These are phyloP conservation scores for Tephrocybe rancida DNA, from an alignment of 768 basidiomycete species.

Conservation along the genomic window DNA sequence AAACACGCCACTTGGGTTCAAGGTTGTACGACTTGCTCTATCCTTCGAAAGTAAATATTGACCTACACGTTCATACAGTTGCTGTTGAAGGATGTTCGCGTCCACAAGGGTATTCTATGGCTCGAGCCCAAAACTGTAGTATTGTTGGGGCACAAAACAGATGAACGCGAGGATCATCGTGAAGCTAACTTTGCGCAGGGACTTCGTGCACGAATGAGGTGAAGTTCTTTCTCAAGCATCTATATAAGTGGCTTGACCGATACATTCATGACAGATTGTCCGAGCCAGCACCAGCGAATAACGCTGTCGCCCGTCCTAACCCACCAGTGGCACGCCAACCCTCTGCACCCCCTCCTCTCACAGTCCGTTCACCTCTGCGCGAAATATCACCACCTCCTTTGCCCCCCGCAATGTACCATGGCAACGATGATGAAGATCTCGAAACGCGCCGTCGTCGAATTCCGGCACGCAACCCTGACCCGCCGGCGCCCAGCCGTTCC, in stretches of 20 bases:
- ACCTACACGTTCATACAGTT: slow-evolving; percentile 44
- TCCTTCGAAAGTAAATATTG: not conserved
- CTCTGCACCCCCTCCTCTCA: slow-evolving; percentile 14
- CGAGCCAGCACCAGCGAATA: slow-evolving; percentile 17
- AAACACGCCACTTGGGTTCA: slow-evolving; percentile 79
- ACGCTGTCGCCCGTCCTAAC: slow-evolving; percentile 3
- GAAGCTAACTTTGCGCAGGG: slow-evolving; percentile 61
- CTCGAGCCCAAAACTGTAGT: slow-evolving; percentile 71
- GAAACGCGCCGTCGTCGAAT: slow-evolving; percentile 39
- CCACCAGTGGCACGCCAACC: slow-evolving; percentile 14
- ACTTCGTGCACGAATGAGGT: slow-evolving; percentile 72
- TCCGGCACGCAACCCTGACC: slow-evolving; percentile 21
- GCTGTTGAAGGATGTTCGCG: slow-evolving; percentile 65
- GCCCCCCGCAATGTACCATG: slow-evolving; percentile 20
- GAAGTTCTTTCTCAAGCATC: slow-evolving; percentile 23
- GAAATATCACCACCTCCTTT: slow-evolving; percentile 40
- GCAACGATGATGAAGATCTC: slow-evolving; percentile 41
- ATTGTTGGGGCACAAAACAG: slow-evolving; percentile 61
- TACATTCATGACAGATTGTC: slow-evolving; percentile 26
- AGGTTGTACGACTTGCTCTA: slow-evolving; percentile 51
- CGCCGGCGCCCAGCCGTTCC: not conserved
- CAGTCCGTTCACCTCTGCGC: slow-evolving; percentile 36
- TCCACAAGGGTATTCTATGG: slow-evolving; percentile 73
- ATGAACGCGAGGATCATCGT: slow-evolving; percentile 64
- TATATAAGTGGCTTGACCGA: slow-evolving; percentile 7